Evolutionary conservation across 2,329 filamentous ascomycete species (phyloP).

Genomic region (Whalleya microplaca): DNA sequence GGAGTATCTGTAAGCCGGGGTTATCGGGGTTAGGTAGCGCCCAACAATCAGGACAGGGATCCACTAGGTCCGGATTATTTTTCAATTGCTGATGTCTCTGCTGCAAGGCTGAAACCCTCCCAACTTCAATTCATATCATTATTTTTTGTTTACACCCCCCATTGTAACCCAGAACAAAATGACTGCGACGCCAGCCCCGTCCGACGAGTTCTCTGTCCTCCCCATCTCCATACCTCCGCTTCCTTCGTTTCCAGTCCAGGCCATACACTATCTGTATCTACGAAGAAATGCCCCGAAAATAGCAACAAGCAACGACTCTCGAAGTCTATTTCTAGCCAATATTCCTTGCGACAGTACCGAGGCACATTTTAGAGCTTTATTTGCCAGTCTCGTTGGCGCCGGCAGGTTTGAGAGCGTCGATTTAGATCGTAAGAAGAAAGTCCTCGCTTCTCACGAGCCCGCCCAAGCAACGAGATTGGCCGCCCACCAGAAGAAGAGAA

Average conservation of each 20-base stretch:
- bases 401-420: conserved; percentile 77
- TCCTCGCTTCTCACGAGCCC: conserved; percentile 47
- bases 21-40: too few species aligned
- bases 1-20: too few species aligned
- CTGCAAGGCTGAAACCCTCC: conserved; percentile 6
- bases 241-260: conserved; percentile 63
- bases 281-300: conserved; percentile 81
- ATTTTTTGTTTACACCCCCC: not conserved
- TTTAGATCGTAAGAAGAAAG: conserved; percentile 68
- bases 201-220: conserved; percentile 69
- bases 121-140: not conserved
- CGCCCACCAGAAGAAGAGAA: conserved; percentile 54
- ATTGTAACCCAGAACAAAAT: conserved; percentile 28
- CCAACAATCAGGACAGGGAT: too few species aligned
- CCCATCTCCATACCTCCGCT: conserved; percentile 67
- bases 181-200: conserved; percentile 46
- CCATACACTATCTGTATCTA: conserved; percentile 84
- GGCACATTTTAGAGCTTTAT: conserved; percentile 74
- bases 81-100: not conserved
- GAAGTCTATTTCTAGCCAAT: conserved; percentile 90
- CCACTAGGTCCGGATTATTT: too few species aligned
- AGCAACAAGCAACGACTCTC: conserved; percentile 71
- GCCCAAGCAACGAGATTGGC: conserved; percentile 46
- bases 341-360: conserved; percentile 83
- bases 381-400: conserved; percentile 73